Evolutionary conservation across 1,284 basidiomycete species (phyloP), one percentile per base, ranked within the genome.

Genomic region (Moniliella sp.): DNA sequence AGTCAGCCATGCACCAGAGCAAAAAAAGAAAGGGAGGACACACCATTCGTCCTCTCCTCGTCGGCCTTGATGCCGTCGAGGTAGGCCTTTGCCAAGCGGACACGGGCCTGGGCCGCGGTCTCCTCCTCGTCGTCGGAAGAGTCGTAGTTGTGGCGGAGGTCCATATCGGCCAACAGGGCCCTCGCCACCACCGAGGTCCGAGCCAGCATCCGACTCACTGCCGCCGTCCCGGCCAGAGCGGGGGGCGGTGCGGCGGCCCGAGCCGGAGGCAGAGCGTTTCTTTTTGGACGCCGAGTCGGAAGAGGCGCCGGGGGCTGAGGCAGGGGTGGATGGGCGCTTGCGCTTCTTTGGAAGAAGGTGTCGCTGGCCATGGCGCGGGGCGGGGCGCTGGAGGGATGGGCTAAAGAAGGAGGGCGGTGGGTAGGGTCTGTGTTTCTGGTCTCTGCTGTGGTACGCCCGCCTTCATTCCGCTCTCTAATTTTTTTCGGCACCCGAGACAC

Each of bases 61-160:
- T 30, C 28, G 5, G n/a, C 15, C 23, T 33, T 38, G 11, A 94
- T 73, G 36, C 70, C n/a, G 37, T 84, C 74, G 28, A 99, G 64
- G 62, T 97, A 94, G 43, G 86, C 64, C 58, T 82, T 77, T 3
- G 88, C 86, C 15, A 97, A 64, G 36, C 91, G 66, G 8, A 97
- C 67, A 36, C 88, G 66, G 62, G 97, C 94, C 67, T 88, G 76
- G 0, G 83, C 84, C 0, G 84, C 82, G 1, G 86, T 94, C 66
- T 97, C 64, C 18, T 37, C 41, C 26, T 46, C 53, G 3, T 46
- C 45, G 13, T 53, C 52, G n/a, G n/a, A n/a, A n/a, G n/a, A n/a
- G 7, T 15, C 40, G 0, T 42, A 15, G 31, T 44, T 38, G 30
- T 48, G 54, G 7, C 32, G 28, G 4, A 58, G 38, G 25, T 58